phyloP scores from a whole-genome alignment of 2,329 filamentous ascomycete genomes.

The Drechslera avenae region DNA sequence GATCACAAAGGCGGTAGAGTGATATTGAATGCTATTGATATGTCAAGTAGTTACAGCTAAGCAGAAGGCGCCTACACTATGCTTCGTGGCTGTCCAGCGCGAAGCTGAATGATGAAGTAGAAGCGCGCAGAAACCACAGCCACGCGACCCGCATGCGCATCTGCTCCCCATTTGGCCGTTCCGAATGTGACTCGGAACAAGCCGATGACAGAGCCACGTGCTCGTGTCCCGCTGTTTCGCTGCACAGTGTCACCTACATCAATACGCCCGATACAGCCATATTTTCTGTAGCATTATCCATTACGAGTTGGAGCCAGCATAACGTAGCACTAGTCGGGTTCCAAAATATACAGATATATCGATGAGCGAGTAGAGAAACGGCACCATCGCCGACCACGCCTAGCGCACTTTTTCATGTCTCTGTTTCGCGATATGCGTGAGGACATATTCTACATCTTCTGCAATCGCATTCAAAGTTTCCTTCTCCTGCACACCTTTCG shows the following conservation, averaged over 20 bases:
- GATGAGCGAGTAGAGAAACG: too few relatives aligned
- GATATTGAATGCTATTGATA: slow-evolving; percentile 6
- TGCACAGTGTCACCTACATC: too few relatives aligned
- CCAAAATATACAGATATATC: too few relatives aligned
- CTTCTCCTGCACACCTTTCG: slow-evolving; percentile 47
- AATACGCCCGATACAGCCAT: too few relatives aligned
- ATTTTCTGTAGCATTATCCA: too few relatives aligned
- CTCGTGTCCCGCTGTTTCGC: neutral
- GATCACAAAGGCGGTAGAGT: slow-evolving; percentile 10
- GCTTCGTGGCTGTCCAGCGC: slow-evolving; percentile 20
- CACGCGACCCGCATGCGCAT: slow-evolving; percentile 14
- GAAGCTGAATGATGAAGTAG: slow-evolving; percentile 38
- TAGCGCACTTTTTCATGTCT: neutral
- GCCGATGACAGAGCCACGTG: neutral
- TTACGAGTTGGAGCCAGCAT: too few relatives aligned
- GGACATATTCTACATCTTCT: slow-evolving; percentile 27
- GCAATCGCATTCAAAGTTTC: slow-evolving; percentile 21
- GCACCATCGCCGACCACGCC: too few relatives aligned
- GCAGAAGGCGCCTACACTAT: slow-evolving; percentile 14
- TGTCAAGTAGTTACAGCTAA: slow-evolving; percentile 10
- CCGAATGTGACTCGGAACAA: neutral
- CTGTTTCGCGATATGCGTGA: slow-evolving; percentile 18
- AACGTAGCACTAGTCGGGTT: too few relatives aligned
- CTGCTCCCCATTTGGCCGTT: slow-evolving; percentile 6
- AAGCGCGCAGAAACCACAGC: slow-evolving; percentile 19